Evolutionary conservation across 495 filamentous ascomycete genomes (phyloP).

Genomic region (Xylaria telfairii): DNA sequence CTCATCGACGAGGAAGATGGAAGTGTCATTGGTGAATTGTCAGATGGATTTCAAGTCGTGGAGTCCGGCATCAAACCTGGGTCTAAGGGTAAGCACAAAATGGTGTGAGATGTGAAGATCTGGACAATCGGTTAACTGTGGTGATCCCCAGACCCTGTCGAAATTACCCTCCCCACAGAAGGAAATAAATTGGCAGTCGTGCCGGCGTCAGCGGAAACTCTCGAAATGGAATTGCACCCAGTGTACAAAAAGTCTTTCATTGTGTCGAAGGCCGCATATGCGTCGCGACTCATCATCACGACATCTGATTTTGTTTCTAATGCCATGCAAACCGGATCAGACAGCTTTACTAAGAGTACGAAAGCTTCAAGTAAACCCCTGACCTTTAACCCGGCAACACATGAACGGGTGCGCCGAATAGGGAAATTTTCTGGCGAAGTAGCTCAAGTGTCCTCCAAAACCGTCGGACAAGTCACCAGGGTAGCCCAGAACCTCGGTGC

Average conservation of each 20-base stretch:
- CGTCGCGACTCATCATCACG: conserved; percentile 92
- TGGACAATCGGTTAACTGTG: not conserved
- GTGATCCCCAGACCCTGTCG: conserved; percentile 74
- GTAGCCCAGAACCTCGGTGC: conserved; percentile 91
- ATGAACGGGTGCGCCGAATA: conserved; percentile 83
- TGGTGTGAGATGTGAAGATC: not conserved
- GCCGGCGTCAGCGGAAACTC: conserved; percentile 79
- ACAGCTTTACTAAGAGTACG: conserved; percentile 78
- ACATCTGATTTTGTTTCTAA: conserved; percentile 79
- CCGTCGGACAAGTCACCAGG: conserved; percentile 75
- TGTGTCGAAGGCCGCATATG: conserved; percentile 87
- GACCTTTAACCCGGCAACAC: conserved; percentile 85
- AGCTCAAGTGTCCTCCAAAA: conserved; percentile 80
- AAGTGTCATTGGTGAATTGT: conserved; percentile 89
- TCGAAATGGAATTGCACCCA: conserved; percentile 81
- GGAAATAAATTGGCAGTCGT: conserved; percentile 74
- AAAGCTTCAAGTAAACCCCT: conserved; percentile 78
- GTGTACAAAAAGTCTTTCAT: conserved; percentile 86
- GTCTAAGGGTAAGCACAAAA: conserved; percentile 73
- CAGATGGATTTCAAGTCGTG: conserved; percentile 79
- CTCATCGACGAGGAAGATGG: conserved; percentile 94
- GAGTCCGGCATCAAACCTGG: conserved; percentile 78
- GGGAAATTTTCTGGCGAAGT: conserved; percentile 79
- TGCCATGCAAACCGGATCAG: conserved; percentile 74
- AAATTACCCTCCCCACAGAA: conserved; percentile 81